Percentiles rank a stretch among this genome's conserved stretches.
phyloP scores from a whole-genome alignment of 1,284 basidiomycete genomes.

The Golubevia sp. region DNA sequence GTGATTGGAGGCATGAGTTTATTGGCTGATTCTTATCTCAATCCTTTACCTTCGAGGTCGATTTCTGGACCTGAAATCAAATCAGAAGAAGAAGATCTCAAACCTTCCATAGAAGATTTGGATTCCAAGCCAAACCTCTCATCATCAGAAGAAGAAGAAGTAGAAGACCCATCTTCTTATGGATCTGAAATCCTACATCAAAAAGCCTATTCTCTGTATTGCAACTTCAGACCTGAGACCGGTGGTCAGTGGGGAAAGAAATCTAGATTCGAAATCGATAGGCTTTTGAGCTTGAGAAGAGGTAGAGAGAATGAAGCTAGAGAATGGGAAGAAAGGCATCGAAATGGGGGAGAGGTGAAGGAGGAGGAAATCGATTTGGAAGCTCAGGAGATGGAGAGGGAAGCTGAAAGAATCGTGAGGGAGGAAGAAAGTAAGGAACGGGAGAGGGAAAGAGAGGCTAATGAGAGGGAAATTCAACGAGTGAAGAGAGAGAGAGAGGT shows the following conservation, averaged over 20 bases:
- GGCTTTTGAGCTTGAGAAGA: constrained; percentile 31
- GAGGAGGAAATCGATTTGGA: background rate
- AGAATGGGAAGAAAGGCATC: background rate
- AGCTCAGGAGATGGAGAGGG: background rate
- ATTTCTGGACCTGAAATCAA: background rate
- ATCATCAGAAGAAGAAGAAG: background rate
- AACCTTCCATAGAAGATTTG: background rate
- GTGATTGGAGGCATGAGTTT: constrained; percentile 48
- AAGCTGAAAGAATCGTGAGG: background rate
- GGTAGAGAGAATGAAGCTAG: constrained; percentile 2
- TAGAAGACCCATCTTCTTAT: background rate
- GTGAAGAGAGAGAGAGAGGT: too few species aligned
- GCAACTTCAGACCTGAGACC: constrained; percentile 50
- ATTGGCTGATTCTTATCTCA: constrained; percentile 47
- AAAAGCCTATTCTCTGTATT: constrained; percentile 44
- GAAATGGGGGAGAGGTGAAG: background rate
- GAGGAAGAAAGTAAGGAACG: background rate
- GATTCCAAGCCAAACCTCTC: background rate
- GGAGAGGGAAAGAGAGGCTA: background rate
- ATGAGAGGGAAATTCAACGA: background rate
- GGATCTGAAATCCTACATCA: constrained; percentile 33
- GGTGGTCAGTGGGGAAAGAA: constrained; percentile 58
- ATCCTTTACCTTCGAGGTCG: constrained; percentile 5
- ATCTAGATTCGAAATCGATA: constrained; percentile 37
- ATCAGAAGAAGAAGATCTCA: background rate